These are phyloP conservation scores for Tylopilus rubrobrunneus DNA, from an alignment of 768 basidiomycete species.

Conservation along the genomic window DNA sequence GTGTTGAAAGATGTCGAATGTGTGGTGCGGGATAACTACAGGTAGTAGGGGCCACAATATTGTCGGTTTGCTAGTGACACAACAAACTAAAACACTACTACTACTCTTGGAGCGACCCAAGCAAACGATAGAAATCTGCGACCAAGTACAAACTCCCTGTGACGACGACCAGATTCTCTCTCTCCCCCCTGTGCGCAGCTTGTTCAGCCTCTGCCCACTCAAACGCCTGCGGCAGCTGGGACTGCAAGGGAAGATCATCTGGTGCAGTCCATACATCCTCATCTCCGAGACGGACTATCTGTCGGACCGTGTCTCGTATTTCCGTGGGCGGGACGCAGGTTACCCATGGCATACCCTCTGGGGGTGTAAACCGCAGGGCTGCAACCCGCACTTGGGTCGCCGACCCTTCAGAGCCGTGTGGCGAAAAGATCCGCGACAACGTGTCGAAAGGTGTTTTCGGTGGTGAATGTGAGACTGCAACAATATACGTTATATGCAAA, in stretches of 20 bases:
- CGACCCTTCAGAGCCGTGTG: conserved; percentile 25
- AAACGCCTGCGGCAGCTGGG: conserved; percentile 47
- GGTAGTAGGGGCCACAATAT: background rate
- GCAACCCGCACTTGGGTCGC: conserved; percentile 46
- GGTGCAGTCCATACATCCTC: conserved; percentile 44
- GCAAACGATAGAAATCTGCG: conserved; percentile 81
- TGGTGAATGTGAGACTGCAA: conserved; percentile 83
- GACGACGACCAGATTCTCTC: conserved; percentile 56
- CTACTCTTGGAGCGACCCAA: conserved; percentile 13
- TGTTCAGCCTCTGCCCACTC: conserved; percentile 34
- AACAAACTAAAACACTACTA: background rate
- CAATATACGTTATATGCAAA: conserved; percentile 62
- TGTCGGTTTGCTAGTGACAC: background rate
- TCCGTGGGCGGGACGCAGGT: conserved; percentile 51
- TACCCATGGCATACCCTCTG: conserved; percentile 96
- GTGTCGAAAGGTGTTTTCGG: conserved; percentile 77
- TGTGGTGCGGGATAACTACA: background rate
- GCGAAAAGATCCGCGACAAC: conserved; percentile 59
- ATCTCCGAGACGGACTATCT: conserved; percentile 37
- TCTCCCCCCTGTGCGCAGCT: conserved; percentile 15
- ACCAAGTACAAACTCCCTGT: conserved; percentile 94
- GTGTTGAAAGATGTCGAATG: conserved; percentile 8
- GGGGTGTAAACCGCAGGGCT: conserved; percentile 61
- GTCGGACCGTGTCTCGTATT: conserved; percentile 42
- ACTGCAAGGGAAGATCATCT: conserved; percentile 28